Evolutionary conservation across 2,329 filamentous ascomycete species (phyloP).

Genomic region (Diplocarpon mali): DNA sequence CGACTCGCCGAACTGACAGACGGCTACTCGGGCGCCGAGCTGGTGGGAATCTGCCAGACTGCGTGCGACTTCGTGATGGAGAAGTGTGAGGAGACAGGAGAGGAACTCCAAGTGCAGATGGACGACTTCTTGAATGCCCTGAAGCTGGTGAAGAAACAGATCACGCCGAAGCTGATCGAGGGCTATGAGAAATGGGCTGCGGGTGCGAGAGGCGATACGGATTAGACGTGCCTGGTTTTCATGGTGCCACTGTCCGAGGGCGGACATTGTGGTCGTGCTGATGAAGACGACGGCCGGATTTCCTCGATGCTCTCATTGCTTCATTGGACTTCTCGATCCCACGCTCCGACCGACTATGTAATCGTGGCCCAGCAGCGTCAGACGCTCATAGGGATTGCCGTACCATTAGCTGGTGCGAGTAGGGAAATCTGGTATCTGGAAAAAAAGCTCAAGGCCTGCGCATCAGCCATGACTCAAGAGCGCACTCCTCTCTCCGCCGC

Average conservation of each 20-base stretch:
- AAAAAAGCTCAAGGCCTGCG: no score
- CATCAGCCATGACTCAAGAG: no score
- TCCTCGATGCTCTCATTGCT: no score
- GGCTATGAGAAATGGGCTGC: conserved; percentile 47
- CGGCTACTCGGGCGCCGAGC: conserved; percentile 78
- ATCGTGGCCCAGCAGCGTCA: no score
- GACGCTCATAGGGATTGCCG: no score
- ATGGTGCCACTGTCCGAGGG: not conserved
- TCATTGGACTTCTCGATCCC: no score
- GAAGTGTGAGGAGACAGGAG: conserved; percentile 33
- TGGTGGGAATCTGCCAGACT: conserved; percentile 48
- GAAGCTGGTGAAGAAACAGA: conserved; percentile 40
- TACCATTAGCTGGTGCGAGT: no score
- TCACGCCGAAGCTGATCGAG: conserved; percentile 46
- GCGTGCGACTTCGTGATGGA: conserved; percentile 41
- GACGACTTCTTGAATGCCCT: conserved; percentile 36
- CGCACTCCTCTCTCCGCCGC: no score
- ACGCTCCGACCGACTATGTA: no score
- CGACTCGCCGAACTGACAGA: conserved; percentile 54
- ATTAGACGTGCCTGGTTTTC: conserved; percentile 8
- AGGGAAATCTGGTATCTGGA: no score
- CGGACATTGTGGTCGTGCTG: not conserved
- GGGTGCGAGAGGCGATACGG: conserved; percentile 14
- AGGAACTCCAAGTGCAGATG: conserved; percentile 32
- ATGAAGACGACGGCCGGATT: no score